A percentile compares a stretch with the other conserved stretches of the same genome.
Conservation (phyloP, 164 flowering plant genomes). For the Santalum album region DNA sequence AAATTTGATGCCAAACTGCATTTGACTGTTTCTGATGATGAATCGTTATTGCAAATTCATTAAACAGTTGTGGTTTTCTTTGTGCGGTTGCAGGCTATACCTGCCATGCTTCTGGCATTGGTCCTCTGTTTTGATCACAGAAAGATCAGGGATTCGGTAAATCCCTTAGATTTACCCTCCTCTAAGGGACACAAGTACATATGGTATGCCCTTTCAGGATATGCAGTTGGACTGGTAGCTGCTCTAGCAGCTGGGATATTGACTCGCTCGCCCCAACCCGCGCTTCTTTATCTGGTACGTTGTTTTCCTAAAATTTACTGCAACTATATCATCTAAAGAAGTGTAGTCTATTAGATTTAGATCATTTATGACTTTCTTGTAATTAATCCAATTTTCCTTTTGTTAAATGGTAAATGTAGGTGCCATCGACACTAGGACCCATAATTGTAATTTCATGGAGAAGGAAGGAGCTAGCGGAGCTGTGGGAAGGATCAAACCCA, state of each 20-base stretch:
- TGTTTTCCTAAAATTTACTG: too few species aligned
- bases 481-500: conserved; percentile 77
- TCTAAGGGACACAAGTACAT: conserved; percentile 74
- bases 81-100: conserved; percentile 65
- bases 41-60: too few species aligned
- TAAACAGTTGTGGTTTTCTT: not conserved
- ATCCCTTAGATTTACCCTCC: conserved; percentile 34
- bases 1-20: too few species aligned
- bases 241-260: conserved; percentile 84
- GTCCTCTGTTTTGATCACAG: conserved; percentile 86
- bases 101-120: conserved; percentile 89
- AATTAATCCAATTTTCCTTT: not conserved
- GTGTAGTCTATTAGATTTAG: too few species aligned
- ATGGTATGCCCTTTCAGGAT: conserved; percentile 81
- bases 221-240: conserved; percentile 66
- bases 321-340: too few species aligned
- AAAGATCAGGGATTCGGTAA: conserved; percentile 41
- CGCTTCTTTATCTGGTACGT: conserved; percentile 96
- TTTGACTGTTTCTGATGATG: too few species aligned
- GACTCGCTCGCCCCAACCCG: conserved; percentile 86
- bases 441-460: conserved; percentile 60
- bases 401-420: conserved; percentile 38
- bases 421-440: conserved; percentile 87
- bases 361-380: not conserved
- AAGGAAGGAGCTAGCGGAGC: conserved; percentile 58